Evolutionary conservation across 140 eudicot species (phyloP), one percentile per base, ranked within the genome.

Genomic region (Cichorium intybus): DNA sequence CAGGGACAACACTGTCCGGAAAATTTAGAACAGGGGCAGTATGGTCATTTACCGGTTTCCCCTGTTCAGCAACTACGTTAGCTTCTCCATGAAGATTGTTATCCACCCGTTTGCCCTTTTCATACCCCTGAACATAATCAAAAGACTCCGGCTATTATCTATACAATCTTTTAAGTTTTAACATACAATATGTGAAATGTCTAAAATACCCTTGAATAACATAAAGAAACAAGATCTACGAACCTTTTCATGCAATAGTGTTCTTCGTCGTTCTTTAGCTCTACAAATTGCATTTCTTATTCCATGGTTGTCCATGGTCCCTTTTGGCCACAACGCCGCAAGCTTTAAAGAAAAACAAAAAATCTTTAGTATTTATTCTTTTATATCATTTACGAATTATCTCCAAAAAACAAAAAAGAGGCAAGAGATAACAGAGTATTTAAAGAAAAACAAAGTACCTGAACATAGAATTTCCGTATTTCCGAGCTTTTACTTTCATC

Each of bases 281-380:
- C 75, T 56, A 41, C 79, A 62, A 31, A 72, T 67, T 4, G 79
- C 79, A 48, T 61, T 50, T 24, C 28, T 37, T 78, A 72, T 49
- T 35, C 63, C 67, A 72, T 60, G 81, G 60, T 33, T 56, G 60
- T 76, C 72, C 68, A 76, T 60, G 55, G 74, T 72, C 31, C 71
- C 71, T 29, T 52, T 72, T 10, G 83, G 79, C 79, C 75, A 78
- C 45, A 78, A 53, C 16, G 62, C 48, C 34, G 68, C 72, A 51
- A 67, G 64, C 76, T 73, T 75, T 24, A 67, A 48, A 43, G 31
- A 2, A 34, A 23, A 52, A 53, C 4, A 3, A 28, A 49, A 54
- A 21, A 24, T 39, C 4, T 8, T 4, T 9, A 6, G 5, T 27
- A 27, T 27, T 27, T 27, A 27, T 27, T 27, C 0, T 2, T 27